Evolutionary conservation across 1,284 basidiomycete species (phyloP), one percentile per base, ranked within the genome.

Genomic region (Malassezia japonica): DNA sequence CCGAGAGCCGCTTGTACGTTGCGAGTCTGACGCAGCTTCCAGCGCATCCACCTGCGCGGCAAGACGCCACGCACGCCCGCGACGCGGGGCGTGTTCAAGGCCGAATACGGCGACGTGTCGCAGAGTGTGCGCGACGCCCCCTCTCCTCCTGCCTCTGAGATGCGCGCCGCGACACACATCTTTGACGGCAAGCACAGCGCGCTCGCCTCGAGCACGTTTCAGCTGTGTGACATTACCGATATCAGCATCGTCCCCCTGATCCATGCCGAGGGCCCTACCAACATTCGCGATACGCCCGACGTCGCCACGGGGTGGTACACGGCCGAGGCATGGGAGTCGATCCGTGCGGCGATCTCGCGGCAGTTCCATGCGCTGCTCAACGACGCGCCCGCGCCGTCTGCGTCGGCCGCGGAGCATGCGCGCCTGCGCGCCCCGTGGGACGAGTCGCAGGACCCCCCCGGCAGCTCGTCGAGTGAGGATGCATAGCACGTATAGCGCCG

Each of bases 211-310:
- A 87, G 87, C 6, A 85, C 88, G 16, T 98, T 88, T 74, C 91
- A 95, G 73, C 77, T 98, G 6, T 86, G 86, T 72, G 92, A 98
- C 72, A 86, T 98, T 55, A 75, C 78, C 9, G 94, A 96, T 70
- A 81, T 83, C 0, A 81, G 88, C 13, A 59, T 64, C 27, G 39
- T 34, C 24, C 57, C 61, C 1, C 60, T 52, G 15, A 66, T 71
- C 35, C 46, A 49, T 20, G 40, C 49, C 7, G 12, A 33, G 4
- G 56, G 59, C 8, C 40, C 46, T 1, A 12, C 8, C 6, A 38
- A 51, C 29, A 25, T 63, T 2, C 39, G 36, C 1, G 28, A 33
- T 2, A 23, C n/a, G n/a, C 46, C 55, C 6, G 46, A 57, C 37
- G 50, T 56, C 13, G 53, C 60, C 15, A 57, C 61, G 1, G 65